A percentile compares a stretch with the other conserved stretches of the same genome.
These are phyloP conservation scores for Podaxis carcinomalis DNA, from an alignment of 768 basidiomycete genomes.

Conservation along the genomic window DNA sequence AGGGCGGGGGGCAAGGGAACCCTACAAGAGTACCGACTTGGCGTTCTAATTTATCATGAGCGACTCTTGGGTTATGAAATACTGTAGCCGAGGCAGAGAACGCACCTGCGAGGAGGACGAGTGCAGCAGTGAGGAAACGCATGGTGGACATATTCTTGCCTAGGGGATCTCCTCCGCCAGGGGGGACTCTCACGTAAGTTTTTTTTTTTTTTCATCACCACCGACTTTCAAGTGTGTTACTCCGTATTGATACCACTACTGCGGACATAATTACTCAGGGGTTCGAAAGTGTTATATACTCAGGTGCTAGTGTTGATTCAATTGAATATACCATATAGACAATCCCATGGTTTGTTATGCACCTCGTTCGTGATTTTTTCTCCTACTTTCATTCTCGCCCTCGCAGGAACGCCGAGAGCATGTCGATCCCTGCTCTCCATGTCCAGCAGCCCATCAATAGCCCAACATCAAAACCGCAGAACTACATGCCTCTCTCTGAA, in stretches of 20 bases:
- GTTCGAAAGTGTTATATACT: background rate
- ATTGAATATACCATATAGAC: background rate
- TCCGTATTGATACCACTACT: no score
- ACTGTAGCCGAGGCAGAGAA: background rate
- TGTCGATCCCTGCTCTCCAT: background rate
- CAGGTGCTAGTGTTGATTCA: background rate
- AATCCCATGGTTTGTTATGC: background rate
- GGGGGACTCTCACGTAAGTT: no score
- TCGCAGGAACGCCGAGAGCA: background rate
- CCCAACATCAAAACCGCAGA: no score
- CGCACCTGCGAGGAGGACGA: background rate
- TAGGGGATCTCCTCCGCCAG: no score
- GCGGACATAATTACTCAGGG: no score
- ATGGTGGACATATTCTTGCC: background rate
- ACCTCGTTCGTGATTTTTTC: background rate
- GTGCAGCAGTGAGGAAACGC: conserved; percentile 1
- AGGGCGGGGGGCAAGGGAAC: no score
- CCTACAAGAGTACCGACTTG: no score
- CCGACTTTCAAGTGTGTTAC: no score
- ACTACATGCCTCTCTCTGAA: background rate
- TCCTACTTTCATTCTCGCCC: background rate
- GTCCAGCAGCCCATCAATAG: background rate
- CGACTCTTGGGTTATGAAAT: no score
- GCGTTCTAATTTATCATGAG: background rate
- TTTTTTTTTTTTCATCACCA: no score